phyloP scores from a whole-genome alignment of 129 eudicot species.

The Helianthus annuus region DNA sequence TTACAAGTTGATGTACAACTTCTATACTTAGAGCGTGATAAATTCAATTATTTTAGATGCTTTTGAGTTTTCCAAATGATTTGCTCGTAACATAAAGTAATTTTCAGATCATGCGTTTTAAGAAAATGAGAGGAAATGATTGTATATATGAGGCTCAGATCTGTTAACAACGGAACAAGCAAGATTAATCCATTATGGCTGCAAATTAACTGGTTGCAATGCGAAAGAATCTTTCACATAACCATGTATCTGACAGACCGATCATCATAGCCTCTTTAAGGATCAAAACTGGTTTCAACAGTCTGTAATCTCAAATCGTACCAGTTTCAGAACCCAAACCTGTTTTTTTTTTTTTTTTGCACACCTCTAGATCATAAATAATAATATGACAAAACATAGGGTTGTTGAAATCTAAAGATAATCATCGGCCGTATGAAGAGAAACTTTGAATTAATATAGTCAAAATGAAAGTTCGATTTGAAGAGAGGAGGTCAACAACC shows the following conservation, averaged over 20 bases:
- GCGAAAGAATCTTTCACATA: neutral
- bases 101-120: too few species aligned
- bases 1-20: too few species aligned
- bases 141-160: slow-evolving; percentile 12
- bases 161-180: neutral
- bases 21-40: too few species aligned
- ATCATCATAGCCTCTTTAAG: slow-evolving; percentile 9
- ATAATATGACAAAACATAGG: neutral
- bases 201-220: slow-evolving; percentile 12
- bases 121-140: too few species aligned
- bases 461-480: neutral
- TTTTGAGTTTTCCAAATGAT: too few species aligned
- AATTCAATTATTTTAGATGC: too few species aligned
- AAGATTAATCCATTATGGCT: slow-evolving; percentile 5
- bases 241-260: slow-evolving; percentile 2
- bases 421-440: slow-evolving; percentile 16
- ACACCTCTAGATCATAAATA: too few species aligned
- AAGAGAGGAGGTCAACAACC: slow-evolving; percentile 2
- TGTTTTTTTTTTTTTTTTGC: too few species aligned
- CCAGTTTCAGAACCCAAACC: too few species aligned
- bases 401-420: slow-evolving; percentile 12
- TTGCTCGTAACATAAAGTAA: too few species aligned
- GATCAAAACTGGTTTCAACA: too few species aligned
- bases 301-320: too few species aligned
- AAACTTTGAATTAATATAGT: slow-evolving; percentile 10